Evolutionary conservation across 2,329 filamentous ascomycete species (phyloP).

Genomic region (Microsporum canis): DNA sequence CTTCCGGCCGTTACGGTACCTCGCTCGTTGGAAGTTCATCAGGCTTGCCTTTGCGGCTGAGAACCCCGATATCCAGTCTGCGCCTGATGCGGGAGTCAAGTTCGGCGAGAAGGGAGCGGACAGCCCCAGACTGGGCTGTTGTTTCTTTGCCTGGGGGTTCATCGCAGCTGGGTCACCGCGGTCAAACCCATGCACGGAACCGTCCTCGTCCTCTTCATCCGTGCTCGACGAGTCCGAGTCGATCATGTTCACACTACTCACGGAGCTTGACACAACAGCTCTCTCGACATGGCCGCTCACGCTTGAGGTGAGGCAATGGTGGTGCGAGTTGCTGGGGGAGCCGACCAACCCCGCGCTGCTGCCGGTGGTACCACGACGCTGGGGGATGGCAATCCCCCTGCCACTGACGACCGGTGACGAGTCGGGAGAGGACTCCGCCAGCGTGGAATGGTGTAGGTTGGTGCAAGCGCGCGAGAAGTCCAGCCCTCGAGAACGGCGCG

Average conservation of each 20-base stretch:
- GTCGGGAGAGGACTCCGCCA: slow-evolving; percentile 82
- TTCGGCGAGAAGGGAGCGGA: slow-evolving; percentile 38
- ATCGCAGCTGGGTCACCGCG: slow-evolving; percentile 52
- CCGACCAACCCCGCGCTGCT: slow-evolving; percentile 38
- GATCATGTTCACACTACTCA: slow-evolving; percentile 68
- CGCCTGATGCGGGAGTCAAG: slow-evolving; percentile 42
- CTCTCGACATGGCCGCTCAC: slow-evolving; percentile 54
- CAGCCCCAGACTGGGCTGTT: slow-evolving; percentile 29
- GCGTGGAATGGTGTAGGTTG: slow-evolving; percentile 86
- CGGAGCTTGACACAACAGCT: slow-evolving; percentile 63
- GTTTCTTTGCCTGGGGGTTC: slow-evolving; percentile 64
- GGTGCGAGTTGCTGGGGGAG: slow-evolving; percentile 50
- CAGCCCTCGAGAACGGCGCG: slow-evolving; percentile 75
- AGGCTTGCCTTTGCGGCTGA: slow-evolving; percentile 66
- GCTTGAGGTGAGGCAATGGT: slow-evolving; percentile 54
- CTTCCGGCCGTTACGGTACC: slow-evolving; percentile 47
- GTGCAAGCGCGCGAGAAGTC: slow-evolving; percentile 91
- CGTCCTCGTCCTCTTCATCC: slow-evolving; percentile 50
- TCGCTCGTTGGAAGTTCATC: slow-evolving; percentile 61
- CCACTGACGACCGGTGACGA: slow-evolving; percentile 77
- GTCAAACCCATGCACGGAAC: slow-evolving; percentile 53
- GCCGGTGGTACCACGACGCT: slow-evolving; percentile 36
- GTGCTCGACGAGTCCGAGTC: slow-evolving; percentile 66
- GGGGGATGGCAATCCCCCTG: slow-evolving; percentile 51
- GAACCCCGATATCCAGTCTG: slow-evolving; percentile 52